Evolutionary conservation across 192 early-diverging fungal species (phyloP).

Genomic region (Coemansia sp.): DNA sequence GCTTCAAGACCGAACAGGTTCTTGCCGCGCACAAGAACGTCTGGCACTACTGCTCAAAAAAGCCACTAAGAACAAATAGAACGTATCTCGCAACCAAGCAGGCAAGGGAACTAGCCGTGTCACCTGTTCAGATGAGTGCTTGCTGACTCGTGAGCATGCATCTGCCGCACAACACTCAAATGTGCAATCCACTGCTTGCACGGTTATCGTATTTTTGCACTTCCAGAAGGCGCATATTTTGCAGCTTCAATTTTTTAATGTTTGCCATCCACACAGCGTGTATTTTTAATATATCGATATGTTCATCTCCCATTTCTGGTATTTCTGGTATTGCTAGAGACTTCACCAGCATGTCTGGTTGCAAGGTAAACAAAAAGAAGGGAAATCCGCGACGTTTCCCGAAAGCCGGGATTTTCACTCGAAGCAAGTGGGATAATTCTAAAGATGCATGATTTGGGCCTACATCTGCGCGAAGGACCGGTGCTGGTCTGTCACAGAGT

Average conservation of each 20-base stretch:
- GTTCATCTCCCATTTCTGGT: background rate
- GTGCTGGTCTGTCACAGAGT: background rate
- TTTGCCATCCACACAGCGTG: background rate
- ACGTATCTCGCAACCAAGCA: conserved; percentile 3
- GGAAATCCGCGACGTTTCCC: background rate
- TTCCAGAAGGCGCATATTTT: background rate
- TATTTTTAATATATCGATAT: background rate
- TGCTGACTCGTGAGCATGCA: background rate
- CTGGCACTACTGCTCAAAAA: conserved; percentile 45
- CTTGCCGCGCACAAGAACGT: conserved; percentile 42
- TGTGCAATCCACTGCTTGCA: too few species aligned
- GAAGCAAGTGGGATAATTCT: background rate
- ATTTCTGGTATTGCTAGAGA: background rate
- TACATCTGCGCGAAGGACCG: background rate
- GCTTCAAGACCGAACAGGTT: conserved; percentile 25
- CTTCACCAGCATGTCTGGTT: background rate
- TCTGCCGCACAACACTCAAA: background rate
- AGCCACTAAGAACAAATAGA: background rate
- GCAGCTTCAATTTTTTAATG: background rate
- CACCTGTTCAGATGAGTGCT: background rate
- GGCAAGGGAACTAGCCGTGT: background rate
- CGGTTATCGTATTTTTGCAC: background rate
- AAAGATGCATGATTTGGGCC: background rate
- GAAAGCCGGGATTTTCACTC: background rate
- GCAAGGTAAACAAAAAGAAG: background rate